Evolutionary conservation across 345 rosid species (phyloP).

Genomic region (Clausena lansium): DNA sequence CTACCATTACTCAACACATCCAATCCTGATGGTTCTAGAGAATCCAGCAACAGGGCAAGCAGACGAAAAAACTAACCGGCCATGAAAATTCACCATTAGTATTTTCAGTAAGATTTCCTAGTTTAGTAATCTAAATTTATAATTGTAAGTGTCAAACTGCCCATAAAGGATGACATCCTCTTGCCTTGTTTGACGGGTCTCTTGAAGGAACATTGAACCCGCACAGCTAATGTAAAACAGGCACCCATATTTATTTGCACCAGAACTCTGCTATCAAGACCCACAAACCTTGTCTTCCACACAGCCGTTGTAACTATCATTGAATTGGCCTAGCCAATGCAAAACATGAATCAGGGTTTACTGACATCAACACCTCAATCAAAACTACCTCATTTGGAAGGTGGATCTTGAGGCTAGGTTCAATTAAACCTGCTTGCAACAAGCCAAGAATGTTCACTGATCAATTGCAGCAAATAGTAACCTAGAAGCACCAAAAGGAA

Average conservation of each 20-base stretch:
- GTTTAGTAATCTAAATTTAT: no score
- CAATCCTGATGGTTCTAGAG: not conserved
- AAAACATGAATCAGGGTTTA: slow-evolving; percentile 46
- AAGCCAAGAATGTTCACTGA: slow-evolving; percentile 1
- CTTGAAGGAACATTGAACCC: not conserved
- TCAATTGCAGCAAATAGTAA: not conserved
- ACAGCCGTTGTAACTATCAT: slow-evolving; percentile 4
- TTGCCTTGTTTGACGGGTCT: not conserved
- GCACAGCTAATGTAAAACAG: not conserved
- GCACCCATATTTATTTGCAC: not conserved
- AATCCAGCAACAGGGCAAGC: not conserved
- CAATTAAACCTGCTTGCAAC: slow-evolving; percentile 56
- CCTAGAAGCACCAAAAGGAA: not conserved
- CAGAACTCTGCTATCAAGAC: not conserved
- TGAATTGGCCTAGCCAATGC: slow-evolving; percentile 64
- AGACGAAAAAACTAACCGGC: not conserved
- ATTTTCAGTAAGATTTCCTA: not conserved
- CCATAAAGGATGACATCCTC: not conserved
- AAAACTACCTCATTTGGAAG: slow-evolving; percentile 47
- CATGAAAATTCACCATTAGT: not conserved
- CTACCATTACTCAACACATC: not conserved
- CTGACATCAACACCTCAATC: slow-evolving; percentile 71
- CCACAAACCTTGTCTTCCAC: not conserved
- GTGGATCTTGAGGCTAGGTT: slow-evolving; percentile 49
- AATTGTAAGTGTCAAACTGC: no score